phyloP scores from a whole-genome alignment of 495 filamentous ascomycete species.

The Rhizodiscina lignyota region DNA sequence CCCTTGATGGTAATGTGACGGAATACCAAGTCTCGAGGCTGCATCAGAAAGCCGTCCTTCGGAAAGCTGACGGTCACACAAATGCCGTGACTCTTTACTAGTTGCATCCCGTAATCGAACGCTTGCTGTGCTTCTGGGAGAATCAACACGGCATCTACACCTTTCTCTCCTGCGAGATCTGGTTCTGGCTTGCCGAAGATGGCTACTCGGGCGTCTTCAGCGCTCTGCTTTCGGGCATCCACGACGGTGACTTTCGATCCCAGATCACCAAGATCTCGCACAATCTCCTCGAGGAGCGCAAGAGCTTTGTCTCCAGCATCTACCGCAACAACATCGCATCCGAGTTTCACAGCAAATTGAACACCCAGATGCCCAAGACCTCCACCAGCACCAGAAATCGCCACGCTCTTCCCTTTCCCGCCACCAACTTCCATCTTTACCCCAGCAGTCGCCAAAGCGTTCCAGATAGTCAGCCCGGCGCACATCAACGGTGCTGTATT shows the following conservation, averaged over 20 bases:
- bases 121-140: conserved; percentile 24
- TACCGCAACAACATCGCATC: conserved; percentile 7
- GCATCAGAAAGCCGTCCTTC: conserved; percentile 21
- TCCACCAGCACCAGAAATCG: conserved; percentile 9
- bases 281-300: conserved; percentile 2
- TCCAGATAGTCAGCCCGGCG: conserved; percentile 10
- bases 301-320: conserved; percentile 8
- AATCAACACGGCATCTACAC: conserved; percentile 26
- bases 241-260: conserved; percentile 9
- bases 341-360: conserved; percentile 10
- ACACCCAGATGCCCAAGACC: conserved; percentile 11
- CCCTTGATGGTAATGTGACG: conserved; percentile 22
- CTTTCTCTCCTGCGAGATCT: conserved; percentile 14
- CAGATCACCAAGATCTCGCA: too few relatives aligned
- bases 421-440: too few relatives aligned
- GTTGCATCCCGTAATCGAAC: conserved; percentile 22
- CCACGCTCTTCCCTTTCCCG: too few relatives aligned
- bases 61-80: conserved; percentile 24
- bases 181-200: conserved; percentile 10
- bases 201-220: conserved; percentile 9
- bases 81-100: conserved; percentile 23
- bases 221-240: conserved; percentile 9
- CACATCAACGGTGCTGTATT: conserved; percentile 10
- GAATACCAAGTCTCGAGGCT: conserved; percentile 23
- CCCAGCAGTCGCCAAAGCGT: too few relatives aligned